Evolutionary conservation across 2,329 filamentous ascomycete genomes (phyloP).

Genomic region (Aspergillus transmontanensis): DNA sequence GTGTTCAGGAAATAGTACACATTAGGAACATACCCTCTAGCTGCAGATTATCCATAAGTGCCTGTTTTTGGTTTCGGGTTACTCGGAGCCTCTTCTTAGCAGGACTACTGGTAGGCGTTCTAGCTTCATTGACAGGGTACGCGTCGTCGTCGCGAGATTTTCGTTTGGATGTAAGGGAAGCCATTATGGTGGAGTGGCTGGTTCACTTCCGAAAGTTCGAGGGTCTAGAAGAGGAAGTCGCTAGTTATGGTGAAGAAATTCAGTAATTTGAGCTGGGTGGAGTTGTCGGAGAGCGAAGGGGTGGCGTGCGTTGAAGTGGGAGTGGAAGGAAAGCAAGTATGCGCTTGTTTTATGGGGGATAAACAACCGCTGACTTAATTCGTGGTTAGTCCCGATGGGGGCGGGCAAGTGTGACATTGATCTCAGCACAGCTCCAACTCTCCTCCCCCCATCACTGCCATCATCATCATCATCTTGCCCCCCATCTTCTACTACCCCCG

Average conservation of each 20-base stretch:
- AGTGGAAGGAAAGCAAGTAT: slow-evolving; percentile 9
- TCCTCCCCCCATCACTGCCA: slow-evolving; percentile 23
- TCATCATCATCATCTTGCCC: slow-evolving; percentile 10
- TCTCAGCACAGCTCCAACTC: slow-evolving; percentile 28
- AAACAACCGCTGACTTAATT: slow-evolving; percentile 45
- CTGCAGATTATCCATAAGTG: slow-evolving; percentile 84
- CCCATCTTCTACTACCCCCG: slow-evolving; percentile 9
- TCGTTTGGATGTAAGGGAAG: slow-evolving; percentile 39
- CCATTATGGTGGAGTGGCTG: slow-evolving; percentile 33
- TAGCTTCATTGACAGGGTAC: slow-evolving; percentile 51
- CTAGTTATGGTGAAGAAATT: background rate
- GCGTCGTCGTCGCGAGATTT: slow-evolving; percentile 42
- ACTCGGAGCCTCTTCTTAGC: slow-evolving; percentile 66
- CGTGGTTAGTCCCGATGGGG: slow-evolving; percentile 21
- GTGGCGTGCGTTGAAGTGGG: slow-evolving; percentile 18
- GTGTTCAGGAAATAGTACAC: slow-evolving; percentile 12
- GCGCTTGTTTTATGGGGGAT: slow-evolving; percentile 29
- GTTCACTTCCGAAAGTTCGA: background rate
- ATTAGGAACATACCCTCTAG: slow-evolving; percentile 69
- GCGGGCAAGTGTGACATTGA: slow-evolving; percentile 23
- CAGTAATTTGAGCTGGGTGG: slow-evolving; percentile 1
- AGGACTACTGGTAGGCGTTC: slow-evolving; percentile 57
- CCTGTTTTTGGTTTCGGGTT: slow-evolving; percentile 75
- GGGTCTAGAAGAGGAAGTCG: background rate
- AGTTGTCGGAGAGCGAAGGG: slow-evolving; percentile 13